Percentiles rank a stretch among this genome's conserved stretches.
These are phyloP conservation scores for Sequoia sempervirens DNA, from an alignment of 75 land plant species.

Conservation along the genomic window DNA sequence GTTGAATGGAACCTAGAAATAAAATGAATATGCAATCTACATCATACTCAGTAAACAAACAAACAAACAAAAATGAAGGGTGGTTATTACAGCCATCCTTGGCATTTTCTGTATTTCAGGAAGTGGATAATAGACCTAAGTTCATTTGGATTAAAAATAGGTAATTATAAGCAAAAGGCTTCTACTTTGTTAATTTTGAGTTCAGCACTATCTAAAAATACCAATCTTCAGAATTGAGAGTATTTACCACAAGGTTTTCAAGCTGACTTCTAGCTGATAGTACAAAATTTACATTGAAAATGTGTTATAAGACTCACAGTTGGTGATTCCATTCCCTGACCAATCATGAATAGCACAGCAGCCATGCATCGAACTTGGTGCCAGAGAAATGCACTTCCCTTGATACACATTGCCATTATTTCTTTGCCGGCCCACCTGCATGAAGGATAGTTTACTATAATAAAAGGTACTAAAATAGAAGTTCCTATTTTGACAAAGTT, in stretches of 20 bases:
- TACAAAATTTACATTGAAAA: neutral
- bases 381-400: slow-evolving; percentile 94
- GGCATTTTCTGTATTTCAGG: neutral
- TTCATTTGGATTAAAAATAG: neutral
- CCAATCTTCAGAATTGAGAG: slow-evolving; percentile 1
- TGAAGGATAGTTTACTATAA: neutral
- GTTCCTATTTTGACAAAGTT: neutral
- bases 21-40: too few species aligned
- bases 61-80: too few species aligned
- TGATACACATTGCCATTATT: slow-evolving; percentile 64
- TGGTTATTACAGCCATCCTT: too few species aligned
- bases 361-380: slow-evolving; percentile 98
- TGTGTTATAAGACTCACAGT: slow-evolving; percentile 32
- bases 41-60: too few species aligned
- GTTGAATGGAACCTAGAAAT: too few species aligned
- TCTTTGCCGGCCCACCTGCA: slow-evolving; percentile 50
- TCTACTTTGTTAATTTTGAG: neutral
- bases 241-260: neutral
- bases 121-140: neutral
- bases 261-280: neutral
- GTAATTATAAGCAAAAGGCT: neutral
- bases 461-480: neutral
- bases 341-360: slow-evolving; percentile 93
- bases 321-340: slow-evolving; percentile 73
- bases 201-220: neutral